Conservation (phyloP, 1,139 yeast species). For the Pneumocystis sp. region DNA sequence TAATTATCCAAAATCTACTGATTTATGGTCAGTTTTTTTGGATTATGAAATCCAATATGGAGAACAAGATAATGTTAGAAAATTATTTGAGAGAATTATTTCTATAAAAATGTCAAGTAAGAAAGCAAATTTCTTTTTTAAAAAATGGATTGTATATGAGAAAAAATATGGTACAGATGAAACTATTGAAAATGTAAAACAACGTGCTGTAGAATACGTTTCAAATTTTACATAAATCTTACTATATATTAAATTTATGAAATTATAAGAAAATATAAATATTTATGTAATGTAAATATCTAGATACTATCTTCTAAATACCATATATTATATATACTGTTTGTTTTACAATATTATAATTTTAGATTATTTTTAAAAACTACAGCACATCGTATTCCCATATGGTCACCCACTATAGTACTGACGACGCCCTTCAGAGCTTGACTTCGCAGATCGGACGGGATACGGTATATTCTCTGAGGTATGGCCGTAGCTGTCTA, state of each 20-base stretch:
- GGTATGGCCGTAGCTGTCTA: conserved; percentile 4
- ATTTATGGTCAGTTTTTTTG: conserved; percentile 85
- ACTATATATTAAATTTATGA: neutral
- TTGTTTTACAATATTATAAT: no score
- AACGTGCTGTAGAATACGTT: conserved; percentile 75
- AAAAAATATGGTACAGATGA: conserved; percentile 54
- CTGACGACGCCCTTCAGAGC: conserved; percentile 4
- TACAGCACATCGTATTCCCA: conserved; percentile 1
- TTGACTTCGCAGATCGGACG: conserved; percentile 5
- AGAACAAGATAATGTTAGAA: conserved; percentile 43
- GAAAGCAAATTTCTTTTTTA: conserved; percentile 89
- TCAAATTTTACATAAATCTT: neutral
- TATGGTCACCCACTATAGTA: conserved; percentile 3
- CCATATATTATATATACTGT: no score
- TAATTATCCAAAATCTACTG: conserved; percentile 83
- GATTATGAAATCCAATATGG: conserved; percentile 73
- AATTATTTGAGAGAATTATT: conserved; percentile 65
- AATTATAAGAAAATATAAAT: no score
- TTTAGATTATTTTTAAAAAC: conserved; percentile 2
- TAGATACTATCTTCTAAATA: no score
- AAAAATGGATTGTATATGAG: conserved; percentile 53
- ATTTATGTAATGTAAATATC: no score
- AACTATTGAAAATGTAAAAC: conserved; percentile 71
- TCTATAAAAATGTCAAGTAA: conserved; percentile 60
- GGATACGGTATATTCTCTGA: conserved; percentile 2